These are phyloP conservation scores for Termitomyces sp. DNA, from an alignment of 768 basidiomycete genomes.

Conservation along the genomic window DNA sequence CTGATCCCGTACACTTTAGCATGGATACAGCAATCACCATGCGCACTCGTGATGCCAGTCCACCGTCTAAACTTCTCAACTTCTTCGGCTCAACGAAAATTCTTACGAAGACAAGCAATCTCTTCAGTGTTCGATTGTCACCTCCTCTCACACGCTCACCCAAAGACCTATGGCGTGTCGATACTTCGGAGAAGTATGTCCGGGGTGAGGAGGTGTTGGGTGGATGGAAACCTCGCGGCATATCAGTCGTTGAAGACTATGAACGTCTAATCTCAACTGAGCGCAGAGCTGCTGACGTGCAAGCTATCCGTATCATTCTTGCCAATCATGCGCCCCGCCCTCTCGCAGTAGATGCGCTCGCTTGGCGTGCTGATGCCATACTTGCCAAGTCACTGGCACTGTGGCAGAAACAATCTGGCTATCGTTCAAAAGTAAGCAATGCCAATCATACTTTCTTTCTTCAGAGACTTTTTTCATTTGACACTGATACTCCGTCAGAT, in stretches of 20 bases:
- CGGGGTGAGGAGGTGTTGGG: conserved; percentile 83
- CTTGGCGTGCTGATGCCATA: conserved; percentile 64
- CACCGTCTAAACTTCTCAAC: conserved; percentile 70
- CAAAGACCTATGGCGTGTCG: conserved; percentile 89
- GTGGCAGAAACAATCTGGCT: conserved; percentile 83
- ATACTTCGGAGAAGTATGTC: conserved; percentile 94
- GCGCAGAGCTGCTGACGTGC: conserved; percentile 80
- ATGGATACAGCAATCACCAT: conserved; percentile 86
- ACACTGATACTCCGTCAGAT: conserved; percentile 46
- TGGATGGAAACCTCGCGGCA: conserved; percentile 82
- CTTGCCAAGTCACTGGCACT: conserved; percentile 63
- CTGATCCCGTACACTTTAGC: conserved; percentile 81
- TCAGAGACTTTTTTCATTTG: not conserved
- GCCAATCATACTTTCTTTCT: not conserved
- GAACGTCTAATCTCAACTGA: conserved; percentile 66
- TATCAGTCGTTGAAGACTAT: conserved; percentile 87
- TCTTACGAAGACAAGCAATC: conserved; percentile 70
- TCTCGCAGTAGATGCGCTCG: conserved; percentile 43
- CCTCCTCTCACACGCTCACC: conserved; percentile 84
- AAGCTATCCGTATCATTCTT: conserved; percentile 78
- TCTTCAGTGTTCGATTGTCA: conserved; percentile 76
- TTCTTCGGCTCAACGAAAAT: conserved; percentile 78
- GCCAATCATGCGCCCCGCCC: conserved; percentile 46
- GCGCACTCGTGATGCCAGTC: conserved; percentile 76
- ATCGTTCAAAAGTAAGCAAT: conserved; percentile 58